Conservation (phyloP, 768 basidiomycete genomes). For the Auriscalpium microsporum region DNA sequence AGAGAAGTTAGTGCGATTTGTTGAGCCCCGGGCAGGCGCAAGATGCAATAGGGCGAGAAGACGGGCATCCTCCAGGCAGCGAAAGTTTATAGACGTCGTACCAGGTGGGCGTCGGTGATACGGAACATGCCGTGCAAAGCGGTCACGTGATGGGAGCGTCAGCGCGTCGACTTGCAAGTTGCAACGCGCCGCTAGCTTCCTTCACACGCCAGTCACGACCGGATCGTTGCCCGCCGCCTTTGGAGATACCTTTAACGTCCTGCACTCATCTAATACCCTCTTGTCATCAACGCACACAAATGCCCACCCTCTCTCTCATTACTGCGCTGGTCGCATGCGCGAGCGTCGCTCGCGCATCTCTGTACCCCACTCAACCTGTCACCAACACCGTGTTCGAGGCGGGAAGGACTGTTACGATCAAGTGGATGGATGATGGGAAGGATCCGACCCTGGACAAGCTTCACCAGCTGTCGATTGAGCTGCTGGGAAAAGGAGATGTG, state of each 20-base stretch:
- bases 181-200: neutral
- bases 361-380: conserved; percentile 2
- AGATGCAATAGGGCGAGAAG: conserved; percentile 16
- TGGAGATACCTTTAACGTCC: neutral
- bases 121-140: no score
- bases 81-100: conserved; percentile 4
- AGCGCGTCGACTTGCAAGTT: no score
- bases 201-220: neutral
- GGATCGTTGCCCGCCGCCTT: conserved; percentile 1
- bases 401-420: neutral
- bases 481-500: neutral
- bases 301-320: neutral
- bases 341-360: neutral
- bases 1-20: neutral
- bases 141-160: no score
- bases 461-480: neutral
- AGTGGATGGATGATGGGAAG: conserved; percentile 2
- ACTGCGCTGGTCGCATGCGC: neutral
- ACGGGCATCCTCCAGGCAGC: conserved; percentile 5
- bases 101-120: no score
- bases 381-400: conserved; percentile 2
- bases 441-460: neutral
- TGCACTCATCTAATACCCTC: neutral
- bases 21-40: conserved; percentile 21
- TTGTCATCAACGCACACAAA: neutral